Evolutionary conservation across 164 flowering plant genomes (phyloP).

Genomic region (Litsea cubeba): DNA sequence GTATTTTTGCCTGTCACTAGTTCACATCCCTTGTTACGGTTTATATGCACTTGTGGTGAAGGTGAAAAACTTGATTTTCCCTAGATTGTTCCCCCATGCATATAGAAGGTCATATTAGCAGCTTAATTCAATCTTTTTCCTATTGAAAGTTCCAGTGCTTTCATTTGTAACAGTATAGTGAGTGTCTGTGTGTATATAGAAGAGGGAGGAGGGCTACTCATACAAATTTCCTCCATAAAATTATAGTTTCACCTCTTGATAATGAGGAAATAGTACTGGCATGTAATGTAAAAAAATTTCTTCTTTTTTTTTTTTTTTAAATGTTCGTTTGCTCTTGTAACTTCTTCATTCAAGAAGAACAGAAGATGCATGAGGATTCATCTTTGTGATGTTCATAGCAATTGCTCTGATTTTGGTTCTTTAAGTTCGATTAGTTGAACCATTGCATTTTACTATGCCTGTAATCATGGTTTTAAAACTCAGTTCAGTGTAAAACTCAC

Average conservation of each 20-base stretch:
- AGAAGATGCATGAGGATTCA: too few relatives aligned
- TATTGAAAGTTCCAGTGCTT: neutral
- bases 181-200: neutral
- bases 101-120: conserved; percentile 28
- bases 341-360: too few relatives aligned
- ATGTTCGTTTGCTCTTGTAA: too few relatives aligned
- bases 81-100: conserved; percentile 46
- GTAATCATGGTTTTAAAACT: too few relatives aligned
- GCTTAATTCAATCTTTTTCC: neutral
- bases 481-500: too few relatives aligned
- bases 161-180: neutral
- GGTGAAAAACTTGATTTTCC: conserved; percentile 31
- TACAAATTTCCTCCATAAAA: neutral
- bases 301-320: too few relatives aligned
- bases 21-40: conserved; percentile 59
- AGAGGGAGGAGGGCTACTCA: neutral
- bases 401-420: too few relatives aligned
- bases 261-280: neutral
- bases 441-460: too few relatives aligned
- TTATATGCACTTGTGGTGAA: conserved; percentile 33
- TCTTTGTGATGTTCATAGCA: too few relatives aligned
- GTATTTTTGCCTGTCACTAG: conserved; percentile 43
- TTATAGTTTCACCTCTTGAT: neutral
- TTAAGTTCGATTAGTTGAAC: too few relatives aligned
- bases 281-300: neutral